Evolutionary conservation across 2,329 filamentous ascomycete genomes (phyloP).

Genomic region (Botryosphaeria dothidea): DNA sequence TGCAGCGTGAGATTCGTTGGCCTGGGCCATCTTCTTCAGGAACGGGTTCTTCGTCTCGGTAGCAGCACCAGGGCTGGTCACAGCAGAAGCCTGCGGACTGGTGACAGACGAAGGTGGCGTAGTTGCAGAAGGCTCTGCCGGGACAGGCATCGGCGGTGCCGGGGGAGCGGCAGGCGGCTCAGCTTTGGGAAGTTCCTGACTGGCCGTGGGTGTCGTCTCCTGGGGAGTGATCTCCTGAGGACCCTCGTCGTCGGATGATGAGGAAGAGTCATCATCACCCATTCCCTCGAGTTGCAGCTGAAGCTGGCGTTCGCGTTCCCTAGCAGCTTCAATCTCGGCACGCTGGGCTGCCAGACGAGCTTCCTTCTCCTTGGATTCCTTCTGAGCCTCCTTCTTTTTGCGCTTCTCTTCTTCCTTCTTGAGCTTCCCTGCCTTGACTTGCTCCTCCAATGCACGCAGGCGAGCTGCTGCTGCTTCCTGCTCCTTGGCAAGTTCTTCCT

Average conservation of each 20-base stretch:
- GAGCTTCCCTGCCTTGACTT: slow-evolving; percentile 88
- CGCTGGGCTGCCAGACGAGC: slow-evolving; percentile 78
- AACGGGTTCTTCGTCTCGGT: slow-evolving; percentile 91
- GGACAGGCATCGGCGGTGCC: slow-evolving; percentile 34
- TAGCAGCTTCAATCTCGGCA: slow-evolving; percentile 88
- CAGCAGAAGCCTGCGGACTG: slow-evolving; percentile 49
- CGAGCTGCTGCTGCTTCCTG: slow-evolving; percentile 79
- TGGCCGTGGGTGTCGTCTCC: slow-evolving; percentile 60
- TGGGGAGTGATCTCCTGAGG: slow-evolving; percentile 68
- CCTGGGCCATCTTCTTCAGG: slow-evolving; percentile 82
- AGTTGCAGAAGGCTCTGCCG: slow-evolving; percentile 32
- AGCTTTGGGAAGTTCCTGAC: slow-evolving; percentile 50
- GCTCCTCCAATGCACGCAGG: slow-evolving; percentile 86
- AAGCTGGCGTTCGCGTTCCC: slow-evolving; percentile 85
- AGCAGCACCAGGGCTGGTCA: slow-evolving; percentile 52
- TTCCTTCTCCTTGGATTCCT: slow-evolving; percentile 87
- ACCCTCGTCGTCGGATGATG: slow-evolving; percentile 66
- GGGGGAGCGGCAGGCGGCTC: slow-evolving; percentile 50
- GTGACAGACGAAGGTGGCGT: slow-evolving; percentile 50
- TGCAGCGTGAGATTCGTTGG: slow-evolving; percentile 55
- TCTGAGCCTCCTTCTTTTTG: slow-evolving; percentile 82
- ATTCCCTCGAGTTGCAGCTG: slow-evolving; percentile 82
- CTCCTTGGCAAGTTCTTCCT: slow-evolving; percentile 78
- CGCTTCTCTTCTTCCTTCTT: slow-evolving; percentile 97
- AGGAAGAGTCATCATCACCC: slow-evolving; percentile 73